Conservation (phyloP, 2,329 filamentous ascomycete genomes). For the Fusarium continuum region DNA sequence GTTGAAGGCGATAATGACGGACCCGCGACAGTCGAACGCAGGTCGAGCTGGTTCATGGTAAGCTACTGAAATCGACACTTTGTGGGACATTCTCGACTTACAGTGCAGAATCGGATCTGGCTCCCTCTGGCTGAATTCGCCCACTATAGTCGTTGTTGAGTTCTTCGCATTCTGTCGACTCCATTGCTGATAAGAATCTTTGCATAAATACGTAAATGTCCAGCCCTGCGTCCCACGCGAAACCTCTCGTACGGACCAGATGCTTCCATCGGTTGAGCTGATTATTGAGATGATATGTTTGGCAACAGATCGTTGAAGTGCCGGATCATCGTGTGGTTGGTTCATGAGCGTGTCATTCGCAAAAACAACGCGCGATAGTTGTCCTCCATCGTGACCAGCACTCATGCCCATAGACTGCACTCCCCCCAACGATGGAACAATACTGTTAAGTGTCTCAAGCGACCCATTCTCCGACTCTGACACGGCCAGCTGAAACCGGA, state of each 20-base stretch:
- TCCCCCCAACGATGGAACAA: constrained; percentile 50
- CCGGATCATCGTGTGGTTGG: constrained; percentile 59
- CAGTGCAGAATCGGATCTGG: constrained; percentile 57
- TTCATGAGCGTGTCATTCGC: constrained; percentile 58
- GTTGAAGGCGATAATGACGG: constrained; percentile 60
- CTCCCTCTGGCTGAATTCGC: constrained; percentile 59
- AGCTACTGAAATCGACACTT: neutral
- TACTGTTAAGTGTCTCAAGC: constrained; percentile 45
- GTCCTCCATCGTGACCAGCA: constrained; percentile 18
- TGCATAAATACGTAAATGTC: constrained; percentile 64
- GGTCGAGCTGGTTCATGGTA: constrained; percentile 56
- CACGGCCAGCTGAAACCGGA: constrained; percentile 54
- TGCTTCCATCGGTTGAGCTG: constrained; percentile 57
- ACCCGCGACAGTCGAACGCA: constrained; percentile 67
- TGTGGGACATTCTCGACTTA: constrained; percentile 45
- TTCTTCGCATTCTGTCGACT: constrained; percentile 56
- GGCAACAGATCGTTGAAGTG: constrained; percentile 59
- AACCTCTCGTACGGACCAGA: constrained; percentile 58
- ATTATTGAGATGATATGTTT: constrained; percentile 58
- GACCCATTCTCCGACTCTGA: constrained; percentile 50
- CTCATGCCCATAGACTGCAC: constrained; percentile 29
- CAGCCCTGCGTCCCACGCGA: constrained; percentile 59
- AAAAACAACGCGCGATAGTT: constrained; percentile 51
- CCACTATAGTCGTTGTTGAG: constrained; percentile 53
- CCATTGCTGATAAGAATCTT: constrained; percentile 62